Base-by-base conservation (phyloP, 192 early-diverging fungal species). In the Entrophospora sp. region DNA sequence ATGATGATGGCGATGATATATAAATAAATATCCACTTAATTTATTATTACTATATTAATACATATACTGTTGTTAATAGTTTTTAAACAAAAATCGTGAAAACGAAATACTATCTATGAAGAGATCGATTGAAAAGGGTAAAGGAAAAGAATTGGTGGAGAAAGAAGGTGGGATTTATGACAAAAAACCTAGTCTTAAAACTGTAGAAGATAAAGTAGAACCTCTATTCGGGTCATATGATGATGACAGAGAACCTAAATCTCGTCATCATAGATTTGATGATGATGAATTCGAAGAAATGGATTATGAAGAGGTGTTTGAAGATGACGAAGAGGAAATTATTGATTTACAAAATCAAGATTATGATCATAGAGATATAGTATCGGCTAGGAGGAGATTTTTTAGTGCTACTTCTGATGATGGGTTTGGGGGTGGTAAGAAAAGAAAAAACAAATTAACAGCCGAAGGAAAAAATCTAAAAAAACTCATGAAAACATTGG, bases 301-400 rank as follows among this genome's bases (percentile, higher is more conserved):
- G 51, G 87, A 87, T 69, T 91, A 83, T 72, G 90, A 91, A 46
- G 86, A 88, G 61, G 86, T 84, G 31, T 91, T 87, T 72, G 86
- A 90, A 49, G 88, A 90, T 61, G 89, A 91, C 59, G 89, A 91
- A 71, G 89, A 91, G 60, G 79, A 75, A 52, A n/a, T n/a, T n/a
- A n/a, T 52, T 52, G 22, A 38, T 38, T 38, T 38, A 38, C 37
- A 38, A 38, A 38, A 38, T 38, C 14, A 30, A 12, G 53, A n/a
- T n/a, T n/a, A 56, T 35, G 53, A 35, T 20, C n/a, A n/a, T 9
- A 56, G 35, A 64, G n/a, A 73, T 61, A 3, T 60, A 60, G 12
- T 60, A 27, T 20, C 64, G 22, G 32, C 45, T 62, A 34, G 46
- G 62, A 30, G 12, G 8, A 69, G 69, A 63, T 66, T 67, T 40